Percentiles rank a stretch among this genome's conserved stretches.
phyloP scores from a whole-genome alignment of 176 grass and related monocot species.

The Paspalum notatum region DNA sequence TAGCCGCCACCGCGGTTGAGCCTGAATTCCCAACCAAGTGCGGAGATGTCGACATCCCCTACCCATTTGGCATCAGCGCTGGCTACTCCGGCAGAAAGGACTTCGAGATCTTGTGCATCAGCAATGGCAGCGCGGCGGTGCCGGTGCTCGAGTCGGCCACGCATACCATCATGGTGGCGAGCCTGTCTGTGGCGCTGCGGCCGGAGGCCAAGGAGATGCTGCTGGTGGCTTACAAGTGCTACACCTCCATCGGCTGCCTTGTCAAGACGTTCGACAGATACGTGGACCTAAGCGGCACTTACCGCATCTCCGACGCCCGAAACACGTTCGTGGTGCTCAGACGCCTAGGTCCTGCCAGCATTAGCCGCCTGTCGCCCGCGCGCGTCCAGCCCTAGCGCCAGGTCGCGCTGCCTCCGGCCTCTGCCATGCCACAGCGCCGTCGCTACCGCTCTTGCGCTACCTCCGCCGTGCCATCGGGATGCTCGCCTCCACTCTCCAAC shows the following conservation, averaged over 20 bases:
- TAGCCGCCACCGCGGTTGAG: not conserved
- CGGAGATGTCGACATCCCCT: constrained; percentile 21
- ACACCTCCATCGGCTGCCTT: not conserved
- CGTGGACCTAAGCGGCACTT: not conserved
- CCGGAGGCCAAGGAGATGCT: constrained; percentile 9
- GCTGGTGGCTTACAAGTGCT: constrained; percentile 1
- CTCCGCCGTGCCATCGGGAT: no score
- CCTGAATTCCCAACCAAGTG: not conserved
- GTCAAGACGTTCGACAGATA: not conserved
- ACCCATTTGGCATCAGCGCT: constrained; percentile 17
- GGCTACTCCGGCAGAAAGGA: not conserved
- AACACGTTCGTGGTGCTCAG: constrained; percentile 18
- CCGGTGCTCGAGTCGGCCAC: not conserved
- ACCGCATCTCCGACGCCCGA: not conserved
- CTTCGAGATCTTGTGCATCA: constrained; percentile 18
- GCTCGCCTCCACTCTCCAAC: no score
- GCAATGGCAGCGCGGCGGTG: not conserved
- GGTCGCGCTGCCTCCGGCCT: no score
- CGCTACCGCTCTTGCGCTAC: no score
- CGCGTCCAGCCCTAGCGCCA: no score
- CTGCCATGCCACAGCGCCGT: no score
- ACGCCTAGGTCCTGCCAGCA: no score
- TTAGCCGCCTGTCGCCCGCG: no score
- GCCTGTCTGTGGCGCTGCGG: not conserved
- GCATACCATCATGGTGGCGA: not conserved